A percentile compares a stretch with the other conserved stretches of the same genome.
Conservation (phyloP, 2,329 filamentous ascomycete genomes). For the Phoma sp. region DNA sequence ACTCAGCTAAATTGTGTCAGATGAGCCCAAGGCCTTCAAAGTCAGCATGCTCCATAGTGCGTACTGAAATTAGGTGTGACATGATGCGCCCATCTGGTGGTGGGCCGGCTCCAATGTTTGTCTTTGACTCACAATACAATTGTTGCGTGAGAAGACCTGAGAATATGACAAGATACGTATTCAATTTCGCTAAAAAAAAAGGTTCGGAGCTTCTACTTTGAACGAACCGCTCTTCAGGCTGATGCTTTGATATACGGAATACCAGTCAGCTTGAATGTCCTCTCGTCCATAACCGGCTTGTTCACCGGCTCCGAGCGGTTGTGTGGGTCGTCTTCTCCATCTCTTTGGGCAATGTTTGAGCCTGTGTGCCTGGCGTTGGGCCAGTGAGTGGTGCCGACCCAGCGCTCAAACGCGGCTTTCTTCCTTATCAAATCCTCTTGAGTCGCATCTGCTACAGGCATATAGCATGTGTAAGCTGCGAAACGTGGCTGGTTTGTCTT, state of each 20-base stretch:
- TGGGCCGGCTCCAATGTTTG: neutral
- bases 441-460: conserved; percentile 45
- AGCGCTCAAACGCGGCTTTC: conserved; percentile 42
- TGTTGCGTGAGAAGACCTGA: neutral
- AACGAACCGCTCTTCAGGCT: neutral
- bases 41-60: neutral
- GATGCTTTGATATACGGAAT: conserved; percentile 54
- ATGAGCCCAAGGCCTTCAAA: no score
- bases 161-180: neutral
- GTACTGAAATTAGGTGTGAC: no score
- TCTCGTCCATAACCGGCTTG: conserved; percentile 51
- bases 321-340: conserved; percentile 41
- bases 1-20: no score
- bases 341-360: conserved; percentile 41
- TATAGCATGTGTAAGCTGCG: conserved; percentile 47
- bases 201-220: neutral
- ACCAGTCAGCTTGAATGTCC: conserved; percentile 57
- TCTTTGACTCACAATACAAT: no score
- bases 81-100: neutral
- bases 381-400: conserved; percentile 46
- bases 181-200: neutral
- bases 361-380: conserved; percentile 46
- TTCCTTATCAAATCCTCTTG: conserved; percentile 46
- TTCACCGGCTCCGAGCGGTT: conserved; percentile 51
- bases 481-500: conserved; percentile 40